A percentile compares a stretch with the other conserved stretches of the same genome.
phyloP scores from a whole-genome alignment of 2,329 filamentous ascomycete genomes.

The Penicillium sp. region DNA sequence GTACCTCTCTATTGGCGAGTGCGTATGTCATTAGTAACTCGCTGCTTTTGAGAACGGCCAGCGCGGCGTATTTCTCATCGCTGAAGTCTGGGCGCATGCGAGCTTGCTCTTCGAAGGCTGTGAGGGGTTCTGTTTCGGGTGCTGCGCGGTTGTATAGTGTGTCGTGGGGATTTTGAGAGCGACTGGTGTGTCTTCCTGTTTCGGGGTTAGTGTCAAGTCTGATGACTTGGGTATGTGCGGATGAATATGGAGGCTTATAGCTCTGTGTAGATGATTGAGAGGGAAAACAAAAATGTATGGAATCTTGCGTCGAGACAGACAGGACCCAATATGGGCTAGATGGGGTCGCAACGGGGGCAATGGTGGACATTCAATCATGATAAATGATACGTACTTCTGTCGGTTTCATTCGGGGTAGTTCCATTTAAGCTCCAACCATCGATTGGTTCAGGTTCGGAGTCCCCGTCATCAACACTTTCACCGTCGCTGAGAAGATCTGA shows the following conservation, averaged over 20 bases:
- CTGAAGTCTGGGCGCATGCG: conserved; percentile 24
- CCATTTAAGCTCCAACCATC: too few species aligned
- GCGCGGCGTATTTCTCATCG: conserved; percentile 39
- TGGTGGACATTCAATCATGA: background rate
- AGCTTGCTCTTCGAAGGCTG: background rate
- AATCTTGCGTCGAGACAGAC: too few species aligned
- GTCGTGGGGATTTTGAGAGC: conserved; percentile 2
- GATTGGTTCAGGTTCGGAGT: background rate
- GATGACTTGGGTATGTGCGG: too few species aligned
- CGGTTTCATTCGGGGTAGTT: too few species aligned
- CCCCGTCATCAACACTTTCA: background rate
- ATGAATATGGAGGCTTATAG: background rate
- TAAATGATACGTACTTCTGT: background rate
- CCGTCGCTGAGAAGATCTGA: background rate
- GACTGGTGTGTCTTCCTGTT: background rate
- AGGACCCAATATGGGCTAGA: too few species aligned
- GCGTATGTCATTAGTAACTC: conserved; percentile 44
- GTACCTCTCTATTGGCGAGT: conserved; percentile 35
- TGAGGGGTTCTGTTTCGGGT: background rate
- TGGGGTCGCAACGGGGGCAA: background rate
- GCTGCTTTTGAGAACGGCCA: conserved; percentile 40
- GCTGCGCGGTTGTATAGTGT: background rate
- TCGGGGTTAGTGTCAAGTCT: background rate
- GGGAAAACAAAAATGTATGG: too few species aligned
- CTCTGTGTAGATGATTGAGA: too few species aligned